Conservation (phyloP, 2,329 filamentous ascomycete genomes). For the Orbilia oligospora region DNA sequence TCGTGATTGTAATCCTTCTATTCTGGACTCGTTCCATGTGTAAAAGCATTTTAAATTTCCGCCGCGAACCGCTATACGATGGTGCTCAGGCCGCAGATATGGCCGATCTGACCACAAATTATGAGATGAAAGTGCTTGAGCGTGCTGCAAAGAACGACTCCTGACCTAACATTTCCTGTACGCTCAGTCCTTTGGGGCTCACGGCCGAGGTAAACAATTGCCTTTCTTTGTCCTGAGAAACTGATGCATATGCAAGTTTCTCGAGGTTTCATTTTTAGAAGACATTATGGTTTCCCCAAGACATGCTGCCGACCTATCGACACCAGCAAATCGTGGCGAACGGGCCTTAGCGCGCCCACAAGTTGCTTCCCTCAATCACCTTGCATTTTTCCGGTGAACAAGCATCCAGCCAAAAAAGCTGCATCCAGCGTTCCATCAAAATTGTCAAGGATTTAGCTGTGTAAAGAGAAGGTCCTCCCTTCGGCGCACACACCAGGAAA, state of each 20-base stretch:
- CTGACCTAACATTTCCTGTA: neutral
- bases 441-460: slow-evolving; percentile 34
- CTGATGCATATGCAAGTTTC: neutral
- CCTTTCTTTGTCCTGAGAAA: neutral
- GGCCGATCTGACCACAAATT: slow-evolving; percentile 44
- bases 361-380: slow-evolving; percentile 10
- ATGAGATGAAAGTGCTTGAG: slow-evolving; percentile 41
- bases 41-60: slow-evolving; percentile 17
- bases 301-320: slow-evolving; percentile 14
- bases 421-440: slow-evolving; percentile 38
- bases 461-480: neutral
- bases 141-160: slow-evolving; percentile 18
- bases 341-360: slow-evolving; percentile 33
- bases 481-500: slow-evolving; percentile 14
- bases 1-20: neutral
- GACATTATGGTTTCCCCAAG: slow-evolving; percentile 1
- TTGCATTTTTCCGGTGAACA: slow-evolving; percentile 59
- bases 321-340: slow-evolving; percentile 5
- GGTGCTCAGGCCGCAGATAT: slow-evolving; percentile 39
- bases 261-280: slow-evolving; percentile 20
- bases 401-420: slow-evolving; percentile 35
- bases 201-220: slow-evolving; percentile 20
- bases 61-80: slow-evolving; percentile 8
- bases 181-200: slow-evolving; percentile 35
- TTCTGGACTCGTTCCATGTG: slow-evolving; percentile 17